Base-by-base conservation (phyloP, 768 basidiomycete species). In the Termitomyces sp. region DNA sequence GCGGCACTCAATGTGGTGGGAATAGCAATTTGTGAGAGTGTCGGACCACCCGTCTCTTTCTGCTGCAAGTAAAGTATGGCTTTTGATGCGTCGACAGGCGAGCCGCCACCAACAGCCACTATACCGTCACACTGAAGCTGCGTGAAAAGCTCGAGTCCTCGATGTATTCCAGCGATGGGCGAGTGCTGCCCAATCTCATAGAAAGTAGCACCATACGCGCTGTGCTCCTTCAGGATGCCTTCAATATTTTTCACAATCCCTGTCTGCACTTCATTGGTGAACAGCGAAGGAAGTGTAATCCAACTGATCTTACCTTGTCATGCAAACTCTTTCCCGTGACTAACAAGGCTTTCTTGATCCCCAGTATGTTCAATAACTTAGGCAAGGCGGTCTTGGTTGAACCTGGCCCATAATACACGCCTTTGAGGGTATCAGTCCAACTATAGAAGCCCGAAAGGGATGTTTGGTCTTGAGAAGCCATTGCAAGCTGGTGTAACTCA, bases 1-100 rank as follows among this genome's bases (percentile, higher is more conserved):
- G 89, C 88, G 1, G 89, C 89, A 62, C 87, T 90, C 35, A 92
- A 73, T 5, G 90, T 91, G 7, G 90, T 93, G 0, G 91, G 91
- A 56, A 92, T 85, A 16, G 90, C 87, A 50, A 93, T 89, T 62
- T 91, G 89, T 19, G 71, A 77, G 48, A 82, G 69, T 48, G 78
- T 83, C 5, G 71, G 70, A 0, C 80, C 82, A 2, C 82, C 83
- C 3, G 62, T 69, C 58, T 85, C 81, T 58, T 85, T 70, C 61
- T 87, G 83, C 32, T 85, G 71, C 50, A 81, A 77, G 67, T 84
- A 86, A 8, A 87, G 66, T 29, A 92, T 86, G 0, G 84, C 84
- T 66, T 93, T 92, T 21, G 87, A 74, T 1, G 86, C 89, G 67
- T 92, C 91, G 57, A 92, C 76, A 12, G 90, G 89, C 1, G 89